Evolutionary conservation across 2,329 filamentous ascomycete species (phyloP).

Genomic region (Sporothrix protearum): DNA sequence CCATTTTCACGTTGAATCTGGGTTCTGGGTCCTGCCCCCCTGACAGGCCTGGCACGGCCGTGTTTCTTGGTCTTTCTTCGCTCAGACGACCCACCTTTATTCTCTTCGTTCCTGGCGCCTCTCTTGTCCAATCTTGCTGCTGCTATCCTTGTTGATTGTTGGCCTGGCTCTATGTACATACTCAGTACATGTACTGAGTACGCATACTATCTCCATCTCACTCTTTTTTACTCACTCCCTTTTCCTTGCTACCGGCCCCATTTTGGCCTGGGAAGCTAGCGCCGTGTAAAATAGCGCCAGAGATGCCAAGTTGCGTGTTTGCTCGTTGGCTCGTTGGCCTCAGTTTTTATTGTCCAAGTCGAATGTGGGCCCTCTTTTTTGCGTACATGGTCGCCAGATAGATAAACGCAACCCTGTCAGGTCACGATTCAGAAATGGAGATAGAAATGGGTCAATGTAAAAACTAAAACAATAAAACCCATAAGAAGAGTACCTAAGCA

Average conservation of each 20-base stretch:
- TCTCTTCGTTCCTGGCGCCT: slow-evolving; percentile 2
- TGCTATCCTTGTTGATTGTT: not conserved
- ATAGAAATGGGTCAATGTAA: too few species aligned
- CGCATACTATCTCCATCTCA: not conserved
- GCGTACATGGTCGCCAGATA: too few species aligned
- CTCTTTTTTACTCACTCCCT: not conserved
- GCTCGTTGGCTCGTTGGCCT: not conserved
- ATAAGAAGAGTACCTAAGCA: too few species aligned
- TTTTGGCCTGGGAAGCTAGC: slow-evolving; percentile 4
- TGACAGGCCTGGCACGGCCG: slow-evolving; percentile 14
- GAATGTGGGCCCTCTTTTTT: too few species aligned
- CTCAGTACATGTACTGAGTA: too few species aligned
- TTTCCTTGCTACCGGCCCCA: not conserved
- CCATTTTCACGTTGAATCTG: not conserved
- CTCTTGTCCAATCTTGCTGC: not conserved
- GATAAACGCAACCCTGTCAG: too few species aligned
- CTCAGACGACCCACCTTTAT: slow-evolving; percentile 1
- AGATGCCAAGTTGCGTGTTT: not conserved
- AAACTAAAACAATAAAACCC: too few species aligned
- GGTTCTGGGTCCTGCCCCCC: not conserved
- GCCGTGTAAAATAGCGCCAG: not conserved
- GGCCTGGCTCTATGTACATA: not conserved
- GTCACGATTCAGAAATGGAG: too few species aligned
- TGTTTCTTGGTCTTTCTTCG: not conserved
- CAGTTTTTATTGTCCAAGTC: not conserved